These are phyloP conservation scores for Jaminaea rosea DNA, from an alignment of 1,284 basidiomycete species.

Conservation along the genomic window DNA sequence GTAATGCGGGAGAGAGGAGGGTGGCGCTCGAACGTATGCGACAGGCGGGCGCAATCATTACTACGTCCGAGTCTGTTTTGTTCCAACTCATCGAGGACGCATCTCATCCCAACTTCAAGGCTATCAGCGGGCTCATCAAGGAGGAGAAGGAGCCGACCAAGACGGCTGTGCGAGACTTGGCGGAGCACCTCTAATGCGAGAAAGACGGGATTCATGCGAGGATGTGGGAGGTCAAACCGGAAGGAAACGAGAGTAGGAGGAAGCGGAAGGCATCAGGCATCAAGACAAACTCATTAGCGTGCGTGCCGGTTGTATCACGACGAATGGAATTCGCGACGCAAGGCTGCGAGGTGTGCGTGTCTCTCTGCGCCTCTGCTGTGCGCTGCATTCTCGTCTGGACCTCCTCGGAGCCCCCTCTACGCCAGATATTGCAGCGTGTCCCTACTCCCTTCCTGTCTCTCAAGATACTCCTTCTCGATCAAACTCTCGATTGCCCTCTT, in stretches of 20 bases:
- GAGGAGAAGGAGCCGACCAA: conserved; percentile 35
- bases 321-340: too few relatives aligned
- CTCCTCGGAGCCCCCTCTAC: too few relatives aligned
- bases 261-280: too few relatives aligned
- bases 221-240: too few relatives aligned
- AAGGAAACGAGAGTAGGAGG: too few relatives aligned
- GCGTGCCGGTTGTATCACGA: too few relatives aligned
- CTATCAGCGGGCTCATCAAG: conserved; percentile 60
- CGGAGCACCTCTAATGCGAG: too few relatives aligned
- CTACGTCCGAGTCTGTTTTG: conserved; percentile 69
- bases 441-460: conserved; percentile 65
- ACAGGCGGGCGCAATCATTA: conserved; percentile 65
- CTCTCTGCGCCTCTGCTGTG: too few relatives aligned
- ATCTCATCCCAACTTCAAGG: conserved; percentile 61
- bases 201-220: too few relatives aligned
- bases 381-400: too few relatives aligned
- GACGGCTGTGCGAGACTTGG: conserved; percentile 12
- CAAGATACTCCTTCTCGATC: conserved; percentile 95
- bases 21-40: conserved; percentile 57
- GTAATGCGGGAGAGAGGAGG: conserved; percentile 55
- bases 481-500: conserved; percentile 85
- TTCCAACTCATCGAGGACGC: conserved; percentile 59
- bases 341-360: too few relatives aligned
- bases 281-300: too few relatives aligned
- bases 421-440: conserved; percentile 15